These are phyloP conservation scores for Gracilaria vermiculophylla DNA, from an alignment of 23 red algal genomes.

Conservation along the genomic window DNA sequence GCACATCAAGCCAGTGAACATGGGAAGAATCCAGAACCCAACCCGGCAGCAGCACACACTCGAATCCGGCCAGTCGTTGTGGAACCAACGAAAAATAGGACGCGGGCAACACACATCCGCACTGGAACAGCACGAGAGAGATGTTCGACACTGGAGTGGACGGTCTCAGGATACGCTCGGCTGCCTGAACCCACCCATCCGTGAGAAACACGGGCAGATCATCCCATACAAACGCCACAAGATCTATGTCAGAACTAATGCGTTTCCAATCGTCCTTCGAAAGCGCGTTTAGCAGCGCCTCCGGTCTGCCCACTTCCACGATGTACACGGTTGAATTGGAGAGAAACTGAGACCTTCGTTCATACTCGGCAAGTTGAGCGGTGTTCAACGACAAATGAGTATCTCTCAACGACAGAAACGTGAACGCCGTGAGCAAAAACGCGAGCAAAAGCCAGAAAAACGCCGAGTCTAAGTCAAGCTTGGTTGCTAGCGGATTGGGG, in stretches of 20 bases:
- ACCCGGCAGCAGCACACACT: constrained; percentile 68
- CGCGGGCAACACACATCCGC: constrained; percentile 66
- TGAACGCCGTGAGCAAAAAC: constrained; percentile 55
- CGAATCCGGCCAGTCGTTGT: constrained; percentile 46
- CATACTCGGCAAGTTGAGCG: constrained; percentile 71
- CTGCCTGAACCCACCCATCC: constrained; percentile 62
- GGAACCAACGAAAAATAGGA: constrained; percentile 50
- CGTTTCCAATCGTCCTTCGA: constrained; percentile 36
- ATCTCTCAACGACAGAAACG: constrained; percentile 56
- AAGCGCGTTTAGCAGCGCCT: constrained; percentile 45
- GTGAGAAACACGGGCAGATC: constrained; percentile 64
- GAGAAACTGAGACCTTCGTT: constrained; percentile 66
- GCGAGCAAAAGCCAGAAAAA: constrained; percentile 72
- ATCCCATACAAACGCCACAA: constrained; percentile 71
- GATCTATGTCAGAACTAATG: constrained; percentile 52
- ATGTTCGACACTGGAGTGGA: neutral
- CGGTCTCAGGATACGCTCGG: constrained; percentile 16
- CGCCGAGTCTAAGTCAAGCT: constrained; percentile 58
- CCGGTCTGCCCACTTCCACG: constrained; percentile 55
- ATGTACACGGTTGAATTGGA: constrained; percentile 80
- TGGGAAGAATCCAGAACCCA: constrained; percentile 40
- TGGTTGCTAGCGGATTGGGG: neutral
- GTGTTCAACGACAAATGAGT: constrained; percentile 35
- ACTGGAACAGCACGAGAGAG: constrained; percentile 54
- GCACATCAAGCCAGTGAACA: constrained; percentile 61